Evolutionary conservation across 345 rosid species (phyloP).

Genomic region (Brassica juncea): DNA sequence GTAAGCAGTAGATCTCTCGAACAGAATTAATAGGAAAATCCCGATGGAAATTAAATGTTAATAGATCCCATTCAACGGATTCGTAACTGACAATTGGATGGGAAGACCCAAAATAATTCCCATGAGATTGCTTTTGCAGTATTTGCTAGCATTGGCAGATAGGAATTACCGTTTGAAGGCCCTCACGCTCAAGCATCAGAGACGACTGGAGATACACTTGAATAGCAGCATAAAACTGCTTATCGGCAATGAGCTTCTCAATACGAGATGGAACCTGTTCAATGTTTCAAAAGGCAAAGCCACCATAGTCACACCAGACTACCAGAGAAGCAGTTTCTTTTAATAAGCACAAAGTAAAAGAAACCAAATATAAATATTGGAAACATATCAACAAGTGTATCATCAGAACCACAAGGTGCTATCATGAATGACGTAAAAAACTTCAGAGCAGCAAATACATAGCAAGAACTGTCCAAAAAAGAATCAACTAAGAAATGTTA

Average conservation of each 20-base stretch:
- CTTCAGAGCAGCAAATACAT: conserved; percentile 24
- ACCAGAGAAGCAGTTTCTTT: conserved; percentile 6
- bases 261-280: conserved; percentile 82
- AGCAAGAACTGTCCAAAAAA: conserved; percentile 21
- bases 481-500: conserved; percentile 15
- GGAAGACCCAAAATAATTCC: conserved; percentile 11
- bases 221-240: conserved; percentile 89
- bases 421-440: conserved; percentile 22
- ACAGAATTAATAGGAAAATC: conserved; percentile 7
- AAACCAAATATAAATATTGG: background rate
- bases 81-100: conserved; percentile 16
- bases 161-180: conserved; percentile 82
- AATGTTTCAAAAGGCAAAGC: conserved; percentile 35
- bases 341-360: conserved; percentile 3
- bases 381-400: conserved; percentile 22
- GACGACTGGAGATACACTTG: conserved; percentile 80
- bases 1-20: conserved; percentile 17
- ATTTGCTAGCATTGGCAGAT: background rate
- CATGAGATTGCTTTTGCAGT: conserved; percentile 21
- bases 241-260: conserved; percentile 86
- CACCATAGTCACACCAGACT: conserved; percentile 20
- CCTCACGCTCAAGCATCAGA: conserved; percentile 96
- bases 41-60: conserved; percentile 14
- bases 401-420: conserved; percentile 20
- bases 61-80: conserved; percentile 7